These are phyloP conservation scores for Lentinula boryana DNA, from an alignment of 768 basidiomycete genomes.

Conservation along the genomic window DNA sequence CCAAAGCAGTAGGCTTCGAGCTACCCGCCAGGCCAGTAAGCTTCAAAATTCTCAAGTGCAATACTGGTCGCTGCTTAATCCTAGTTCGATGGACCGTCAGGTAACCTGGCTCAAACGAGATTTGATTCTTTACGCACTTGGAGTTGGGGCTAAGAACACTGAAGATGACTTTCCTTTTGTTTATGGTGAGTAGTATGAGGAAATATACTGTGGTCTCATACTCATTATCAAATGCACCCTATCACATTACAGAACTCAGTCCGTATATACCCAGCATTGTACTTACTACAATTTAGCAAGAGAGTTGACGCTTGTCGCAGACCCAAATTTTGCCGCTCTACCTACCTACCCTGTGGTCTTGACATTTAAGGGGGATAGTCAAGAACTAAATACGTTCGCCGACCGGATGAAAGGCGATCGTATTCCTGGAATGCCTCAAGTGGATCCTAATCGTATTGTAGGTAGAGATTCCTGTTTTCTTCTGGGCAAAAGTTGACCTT, in stretches of 20 bases:
- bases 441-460: constrained; percentile 69
- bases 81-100: constrained; percentile 26
- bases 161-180: constrained; percentile 27
- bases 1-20: constrained; percentile 58
- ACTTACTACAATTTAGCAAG: background rate
- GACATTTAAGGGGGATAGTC: constrained; percentile 58
- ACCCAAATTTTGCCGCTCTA: constrained; percentile 65
- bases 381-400: constrained; percentile 68
- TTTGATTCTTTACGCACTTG: constrained; percentile 70
- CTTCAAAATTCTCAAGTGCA: background rate
- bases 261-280: background rate
- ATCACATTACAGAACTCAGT: background rate
- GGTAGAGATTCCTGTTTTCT: constrained; percentile 15
- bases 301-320: constrained; percentile 23
- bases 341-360: constrained; percentile 87
- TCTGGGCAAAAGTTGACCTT: background rate
- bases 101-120: constrained; percentile 85
- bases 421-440: constrained; percentile 62
- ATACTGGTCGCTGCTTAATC: background rate
- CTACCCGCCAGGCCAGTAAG: constrained; percentile 48
- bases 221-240: background rate
- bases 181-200: background rate
- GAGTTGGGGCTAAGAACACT: constrained; percentile 75
- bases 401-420: constrained; percentile 36
- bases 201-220: background rate